Percentiles rank a stretch among this genome's conserved stretches.
Conservation (phyloP, 768 basidiomycete genomes). For the Peribolospora baueri region DNA sequence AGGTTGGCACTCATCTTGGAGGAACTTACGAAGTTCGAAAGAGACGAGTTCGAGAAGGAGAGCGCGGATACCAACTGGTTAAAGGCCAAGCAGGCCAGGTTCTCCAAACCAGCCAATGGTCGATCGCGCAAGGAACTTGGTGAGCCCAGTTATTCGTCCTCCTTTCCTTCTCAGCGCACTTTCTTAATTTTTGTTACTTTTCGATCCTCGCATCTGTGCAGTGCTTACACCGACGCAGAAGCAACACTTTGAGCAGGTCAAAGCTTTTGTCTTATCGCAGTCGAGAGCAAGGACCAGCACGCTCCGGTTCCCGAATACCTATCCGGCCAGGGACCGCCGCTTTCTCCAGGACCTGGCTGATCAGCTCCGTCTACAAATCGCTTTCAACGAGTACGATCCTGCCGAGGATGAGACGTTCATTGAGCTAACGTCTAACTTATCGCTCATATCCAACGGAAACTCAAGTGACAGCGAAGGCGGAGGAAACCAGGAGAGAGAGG, state of each 20-base stretch:
- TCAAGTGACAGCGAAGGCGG: constrained; percentile 4
- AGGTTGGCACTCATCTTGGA: constrained; percentile 67
- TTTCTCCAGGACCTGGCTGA: constrained; percentile 55
- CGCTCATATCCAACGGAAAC: constrained; percentile 33
- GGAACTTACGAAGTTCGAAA: constrained; percentile 69
- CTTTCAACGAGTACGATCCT: constrained; percentile 78
- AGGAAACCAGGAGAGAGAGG: constrained; percentile 13
- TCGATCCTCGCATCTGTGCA: constrained; percentile 7
- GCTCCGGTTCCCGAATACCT: constrained; percentile 48
- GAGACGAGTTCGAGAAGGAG: constrained; percentile 75
- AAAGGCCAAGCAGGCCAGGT: constrained; percentile 54
- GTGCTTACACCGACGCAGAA: constrained; percentile 54
- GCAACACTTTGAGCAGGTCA: constrained; percentile 52
- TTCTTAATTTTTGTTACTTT: background rate
- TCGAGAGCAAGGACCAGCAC: constrained; percentile 17
- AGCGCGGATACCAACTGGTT: constrained; percentile 75
- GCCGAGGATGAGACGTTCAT: constrained; percentile 29
- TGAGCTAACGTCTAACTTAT: constrained; percentile 14
- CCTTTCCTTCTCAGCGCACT: background rate
- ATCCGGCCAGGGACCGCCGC: constrained; percentile 51
- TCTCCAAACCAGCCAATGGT: background rate
- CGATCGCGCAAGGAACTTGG: background rate
- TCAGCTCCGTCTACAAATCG: constrained; percentile 47
- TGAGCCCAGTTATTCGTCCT: background rate
- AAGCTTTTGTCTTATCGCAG: constrained; percentile 35